Percentiles rank a stretch among this genome's conserved stretches.
phyloP scores from a whole-genome alignment of 768 basidiomycete genomes.

The Lentinula edodes region DNA sequence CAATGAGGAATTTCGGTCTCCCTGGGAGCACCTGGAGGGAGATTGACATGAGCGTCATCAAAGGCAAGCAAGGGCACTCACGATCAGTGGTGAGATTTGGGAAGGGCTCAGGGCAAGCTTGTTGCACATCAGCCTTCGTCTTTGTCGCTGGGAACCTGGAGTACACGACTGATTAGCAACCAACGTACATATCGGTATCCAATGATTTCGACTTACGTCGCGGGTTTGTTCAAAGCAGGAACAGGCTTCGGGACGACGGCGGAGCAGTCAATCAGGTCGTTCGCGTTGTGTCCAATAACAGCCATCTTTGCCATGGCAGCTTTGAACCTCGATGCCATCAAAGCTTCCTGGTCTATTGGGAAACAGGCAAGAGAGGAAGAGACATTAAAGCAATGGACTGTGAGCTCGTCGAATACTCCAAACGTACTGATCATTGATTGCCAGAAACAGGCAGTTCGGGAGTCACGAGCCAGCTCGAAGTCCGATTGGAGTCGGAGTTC shows the following conservation, averaged over 20 bases:
- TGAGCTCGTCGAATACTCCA: neutral
- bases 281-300: slow-evolving; percentile 12
- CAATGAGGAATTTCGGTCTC: neutral
- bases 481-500: slow-evolving; percentile 27
- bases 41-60: neutral
- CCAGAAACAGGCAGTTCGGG: slow-evolving; percentile 34
- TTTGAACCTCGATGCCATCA: slow-evolving; percentile 7
- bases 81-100: neutral
- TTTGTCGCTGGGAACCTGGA: slow-evolving; percentile 1
- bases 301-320: slow-evolving; percentile 14
- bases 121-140: neutral
- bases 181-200: neutral
- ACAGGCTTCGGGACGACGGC: slow-evolving; percentile 13
- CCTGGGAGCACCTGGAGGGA: neutral
- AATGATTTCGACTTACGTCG: neutral
- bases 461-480: slow-evolving; percentile 18
- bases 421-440: slow-evolving; percentile 27
- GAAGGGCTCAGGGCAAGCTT: neutral
- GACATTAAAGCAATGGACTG: neutral
- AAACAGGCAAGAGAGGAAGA: neutral
- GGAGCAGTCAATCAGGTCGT: slow-evolving; percentile 13
- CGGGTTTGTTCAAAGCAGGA: slow-evolving; percentile 12
- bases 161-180: neutral
- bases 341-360: slow-evolving; percentile 3
- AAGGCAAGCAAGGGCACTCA: neutral